Percentiles rank a stretch among this genome's conserved stretches.
These are phyloP conservation scores for Fusarium piperis DNA, from an alignment of 2,329 filamentous ascomycete genomes.

Conservation along the genomic window DNA sequence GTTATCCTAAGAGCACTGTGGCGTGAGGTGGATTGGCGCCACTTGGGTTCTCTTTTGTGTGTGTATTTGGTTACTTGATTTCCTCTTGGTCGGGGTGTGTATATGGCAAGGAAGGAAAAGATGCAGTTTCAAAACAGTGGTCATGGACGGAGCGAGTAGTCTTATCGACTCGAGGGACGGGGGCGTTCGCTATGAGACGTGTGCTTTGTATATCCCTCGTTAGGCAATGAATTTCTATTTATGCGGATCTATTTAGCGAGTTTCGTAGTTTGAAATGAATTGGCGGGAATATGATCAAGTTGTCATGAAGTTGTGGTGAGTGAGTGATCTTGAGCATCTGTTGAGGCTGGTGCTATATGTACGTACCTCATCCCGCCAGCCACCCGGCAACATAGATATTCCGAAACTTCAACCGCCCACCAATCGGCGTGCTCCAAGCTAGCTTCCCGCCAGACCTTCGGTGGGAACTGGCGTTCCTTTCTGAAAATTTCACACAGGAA, in stretches of 20 bases:
- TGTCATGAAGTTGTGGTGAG: background rate
- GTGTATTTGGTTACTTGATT: constrained; percentile 3
- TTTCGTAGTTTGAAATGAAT: background rate
- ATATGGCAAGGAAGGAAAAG: constrained; percentile 3
- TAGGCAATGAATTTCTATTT: constrained; percentile 19
- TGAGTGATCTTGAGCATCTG: background rate
- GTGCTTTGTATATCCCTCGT: constrained; percentile 32
- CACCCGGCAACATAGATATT: constrained; percentile 32
- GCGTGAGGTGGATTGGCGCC: constrained; percentile 53
- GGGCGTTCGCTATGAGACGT: constrained; percentile 37
- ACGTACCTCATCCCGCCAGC: background rate
- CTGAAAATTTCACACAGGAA: constrained; percentile 45
- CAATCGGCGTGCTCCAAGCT: constrained; percentile 35
- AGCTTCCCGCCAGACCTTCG: constrained; percentile 33
- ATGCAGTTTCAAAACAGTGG: constrained; percentile 13
- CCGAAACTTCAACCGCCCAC: constrained; percentile 9
- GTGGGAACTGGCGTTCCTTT: constrained; percentile 23
- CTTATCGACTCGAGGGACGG: constrained; percentile 1
- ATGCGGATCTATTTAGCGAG: background rate
- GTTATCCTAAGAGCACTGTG: constrained; percentile 65
- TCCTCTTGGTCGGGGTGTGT: constrained; percentile 17
- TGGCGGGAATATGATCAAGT: background rate
- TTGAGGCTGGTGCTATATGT: background rate
- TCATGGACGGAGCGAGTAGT: constrained; percentile 3
- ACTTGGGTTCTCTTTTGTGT: constrained; percentile 19